phyloP scores from a whole-genome alignment of 2,329 filamentous ascomycete genomes.

The Trichophyton equinum region DNA sequence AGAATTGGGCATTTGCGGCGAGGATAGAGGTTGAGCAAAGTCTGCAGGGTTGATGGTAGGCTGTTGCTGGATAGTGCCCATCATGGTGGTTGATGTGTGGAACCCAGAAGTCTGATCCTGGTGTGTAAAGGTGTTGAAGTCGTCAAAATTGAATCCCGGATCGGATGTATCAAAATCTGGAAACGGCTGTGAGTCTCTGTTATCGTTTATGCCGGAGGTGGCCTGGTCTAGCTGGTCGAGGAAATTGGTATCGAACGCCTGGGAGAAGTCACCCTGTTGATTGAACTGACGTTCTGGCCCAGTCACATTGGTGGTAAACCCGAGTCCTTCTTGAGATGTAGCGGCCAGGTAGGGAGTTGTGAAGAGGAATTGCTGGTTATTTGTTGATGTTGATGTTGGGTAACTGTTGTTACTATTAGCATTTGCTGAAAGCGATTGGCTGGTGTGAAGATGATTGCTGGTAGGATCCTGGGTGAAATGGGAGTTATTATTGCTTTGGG shows the following conservation, averaged over 20 bases:
- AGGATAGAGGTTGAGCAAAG: conserved; percentile 31
- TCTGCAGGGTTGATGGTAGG: conserved; percentile 37
- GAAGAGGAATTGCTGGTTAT: conserved; percentile 27
- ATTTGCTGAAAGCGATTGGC: not conserved
- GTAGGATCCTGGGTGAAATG: not conserved
- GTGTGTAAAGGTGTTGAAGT: conserved; percentile 28
- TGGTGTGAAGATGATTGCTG: not conserved
- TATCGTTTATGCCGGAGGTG: conserved; percentile 15
- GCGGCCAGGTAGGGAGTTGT: conserved; percentile 25
- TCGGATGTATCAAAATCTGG: conserved; percentile 31
- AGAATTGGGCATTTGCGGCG: conserved; percentile 30
- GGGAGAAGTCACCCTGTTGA: conserved; percentile 24
- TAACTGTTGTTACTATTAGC: not conserved
- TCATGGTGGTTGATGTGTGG: conserved; percentile 19
- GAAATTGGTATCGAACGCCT: conserved; percentile 28
- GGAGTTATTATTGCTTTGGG: conserved; percentile 2
- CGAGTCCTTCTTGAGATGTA: conserved; percentile 7
- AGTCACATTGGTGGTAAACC: not conserved
- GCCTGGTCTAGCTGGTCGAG: conserved; percentile 26
- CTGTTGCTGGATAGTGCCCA: conserved; percentile 17
- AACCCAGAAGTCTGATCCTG: conserved; percentile 25
- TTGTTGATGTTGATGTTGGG: conserved; percentile 2
- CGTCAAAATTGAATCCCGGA: conserved; percentile 23
- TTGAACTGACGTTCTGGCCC: conserved; percentile 23
- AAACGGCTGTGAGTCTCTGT: conserved; percentile 23